phyloP scores from a whole-genome alignment of 1,284 basidiomycete species.

The Ceratobasidium sp. region DNA sequence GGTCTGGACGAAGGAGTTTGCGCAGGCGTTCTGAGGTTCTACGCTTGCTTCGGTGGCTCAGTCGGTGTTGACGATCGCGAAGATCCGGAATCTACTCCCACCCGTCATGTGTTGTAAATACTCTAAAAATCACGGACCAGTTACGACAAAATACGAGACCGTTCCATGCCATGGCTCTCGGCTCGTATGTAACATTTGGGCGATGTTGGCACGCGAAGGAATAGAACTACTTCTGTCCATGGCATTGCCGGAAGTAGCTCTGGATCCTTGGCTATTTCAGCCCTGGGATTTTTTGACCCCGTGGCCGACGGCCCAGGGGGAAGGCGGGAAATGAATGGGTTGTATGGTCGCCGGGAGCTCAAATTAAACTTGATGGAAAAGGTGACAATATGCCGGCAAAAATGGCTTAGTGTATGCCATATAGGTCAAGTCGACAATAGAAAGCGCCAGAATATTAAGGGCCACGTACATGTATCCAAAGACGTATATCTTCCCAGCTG shows the following conservation, averaged over 20 bases:
- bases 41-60: slow-evolving; percentile 26
- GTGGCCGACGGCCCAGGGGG: background rate
- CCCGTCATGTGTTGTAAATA: slow-evolving; percentile 31
- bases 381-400: background rate
- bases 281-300: background rate
- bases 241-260: slow-evolving; percentile 1
- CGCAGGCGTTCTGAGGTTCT: slow-evolving; percentile 10
- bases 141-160: background rate
- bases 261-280: background rate
- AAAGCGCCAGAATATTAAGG: background rate
- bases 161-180: background rate
- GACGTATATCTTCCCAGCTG: background rate
- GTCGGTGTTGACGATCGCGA: slow-evolving; percentile 9
- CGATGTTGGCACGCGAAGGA: slow-evolving; percentile 4
- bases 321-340: background rate
- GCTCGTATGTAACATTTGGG: slow-evolving; percentile 18
- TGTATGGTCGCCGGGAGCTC: background rate
- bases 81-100: slow-evolving; percentile 17
- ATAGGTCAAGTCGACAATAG: background rate
- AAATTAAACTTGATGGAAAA: slow-evolving; percentile 11
- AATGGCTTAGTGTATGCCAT: background rate
- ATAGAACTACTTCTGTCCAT: background rate
- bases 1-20: background rate
- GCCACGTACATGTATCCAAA: background rate
- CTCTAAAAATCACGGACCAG: background rate